Evolutionary conservation across 2,329 filamentous ascomycete genomes (phyloP).

Genomic region (Seiridium unicorne): DNA sequence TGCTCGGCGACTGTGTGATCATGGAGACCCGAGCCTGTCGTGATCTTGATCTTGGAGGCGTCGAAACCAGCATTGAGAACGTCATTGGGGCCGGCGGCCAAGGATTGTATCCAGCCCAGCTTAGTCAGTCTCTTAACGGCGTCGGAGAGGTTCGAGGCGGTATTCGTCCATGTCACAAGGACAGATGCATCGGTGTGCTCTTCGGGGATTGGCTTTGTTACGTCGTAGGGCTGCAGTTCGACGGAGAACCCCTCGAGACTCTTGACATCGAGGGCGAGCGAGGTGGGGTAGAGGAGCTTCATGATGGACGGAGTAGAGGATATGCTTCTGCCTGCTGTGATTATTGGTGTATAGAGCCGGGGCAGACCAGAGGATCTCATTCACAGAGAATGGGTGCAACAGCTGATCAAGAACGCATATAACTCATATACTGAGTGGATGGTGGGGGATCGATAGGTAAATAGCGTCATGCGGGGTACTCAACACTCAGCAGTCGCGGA

Average conservation of each 20-base stretch:
- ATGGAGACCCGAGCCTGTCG: slow-evolving; percentile 63
- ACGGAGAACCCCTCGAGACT: slow-evolving; percentile 58
- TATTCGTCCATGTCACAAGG: slow-evolving; percentile 63
- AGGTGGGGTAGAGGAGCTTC: slow-evolving; percentile 69
- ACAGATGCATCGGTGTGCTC: slow-evolving; percentile 58
- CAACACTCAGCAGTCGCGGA: background rate
- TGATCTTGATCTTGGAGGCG: slow-evolving; percentile 45
- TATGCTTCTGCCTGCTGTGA: background rate
- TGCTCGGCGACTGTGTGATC: slow-evolving; percentile 66
- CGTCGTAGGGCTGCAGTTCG: slow-evolving; percentile 58
- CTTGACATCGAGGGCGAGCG: slow-evolving; percentile 53
- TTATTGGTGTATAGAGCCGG: background rate
- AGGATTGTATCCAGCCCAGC: slow-evolving; percentile 64
- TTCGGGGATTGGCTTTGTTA: slow-evolving; percentile 53
- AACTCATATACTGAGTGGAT: background rate
- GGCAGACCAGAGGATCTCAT: background rate
- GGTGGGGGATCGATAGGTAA: background rate
- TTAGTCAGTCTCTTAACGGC: slow-evolving; percentile 54
- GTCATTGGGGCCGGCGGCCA: slow-evolving; percentile 66
- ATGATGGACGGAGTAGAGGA: slow-evolving; percentile 30
- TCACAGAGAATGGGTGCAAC: background rate
- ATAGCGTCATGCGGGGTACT: slow-evolving; percentile 4
- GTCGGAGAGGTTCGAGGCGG: slow-evolving; percentile 54
- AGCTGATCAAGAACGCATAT: background rate
- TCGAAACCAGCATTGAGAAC: slow-evolving; percentile 62